Conservation (phyloP, 257 asterid species). For the Solanum habrochaites region DNA sequence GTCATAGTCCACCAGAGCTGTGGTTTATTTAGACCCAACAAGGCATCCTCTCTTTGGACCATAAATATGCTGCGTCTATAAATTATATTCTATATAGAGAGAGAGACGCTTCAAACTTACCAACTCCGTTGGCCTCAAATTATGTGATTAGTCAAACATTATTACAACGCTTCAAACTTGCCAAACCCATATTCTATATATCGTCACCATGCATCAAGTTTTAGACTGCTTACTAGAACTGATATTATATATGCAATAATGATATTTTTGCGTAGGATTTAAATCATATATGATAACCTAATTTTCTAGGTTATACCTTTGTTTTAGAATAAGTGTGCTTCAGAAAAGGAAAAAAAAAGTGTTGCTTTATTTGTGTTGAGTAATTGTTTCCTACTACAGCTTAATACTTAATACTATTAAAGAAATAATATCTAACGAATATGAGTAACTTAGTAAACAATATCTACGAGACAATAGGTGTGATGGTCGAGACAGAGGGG, state of each 20-base stretch:
- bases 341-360: too few species aligned
- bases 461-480: background rate
- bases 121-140: too few species aligned
- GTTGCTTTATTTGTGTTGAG: too few species aligned
- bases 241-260: background rate
- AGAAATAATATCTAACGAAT: background rate
- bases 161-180: conserved; percentile 11
- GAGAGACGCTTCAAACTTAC: too few species aligned
- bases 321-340: too few species aligned
- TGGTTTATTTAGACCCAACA: conserved; percentile 65
- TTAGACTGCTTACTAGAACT: background rate
- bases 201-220: conserved; percentile 31
- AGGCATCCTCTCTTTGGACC: conserved; percentile 32
- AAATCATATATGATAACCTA: background rate
- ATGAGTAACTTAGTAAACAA: too few species aligned
- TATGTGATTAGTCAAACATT: background rate
- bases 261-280: background rate
- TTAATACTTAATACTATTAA: background rate
- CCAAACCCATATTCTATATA: conserved; percentile 19
- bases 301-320: background rate
- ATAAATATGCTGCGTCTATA: conserved; percentile 38
- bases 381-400: background rate
- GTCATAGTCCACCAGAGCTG: conserved; percentile 29
- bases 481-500: background rate
- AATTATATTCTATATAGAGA: conserved; percentile 7